Evolutionary conservation across 352 stramenopile genomes (phyloP).

Genomic region (Globisporangium emineosum): DNA sequence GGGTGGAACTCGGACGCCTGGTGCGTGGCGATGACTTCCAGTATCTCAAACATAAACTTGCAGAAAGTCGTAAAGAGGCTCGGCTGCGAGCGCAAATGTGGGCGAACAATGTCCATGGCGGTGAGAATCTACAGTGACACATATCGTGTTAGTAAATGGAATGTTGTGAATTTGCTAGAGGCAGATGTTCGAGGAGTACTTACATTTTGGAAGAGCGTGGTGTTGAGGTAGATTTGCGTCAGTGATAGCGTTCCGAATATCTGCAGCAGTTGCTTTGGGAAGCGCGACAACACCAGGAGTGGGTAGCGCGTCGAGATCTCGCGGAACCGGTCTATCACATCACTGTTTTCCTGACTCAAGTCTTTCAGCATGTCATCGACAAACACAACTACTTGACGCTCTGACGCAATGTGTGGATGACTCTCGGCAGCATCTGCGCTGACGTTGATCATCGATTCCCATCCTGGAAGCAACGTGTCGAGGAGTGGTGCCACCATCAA

Average conservation of each 20-base stretch:
- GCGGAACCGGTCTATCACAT: slow-evolving; percentile 59
- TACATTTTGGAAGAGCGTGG: slow-evolving; percentile 58
- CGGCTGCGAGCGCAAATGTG: slow-evolving; percentile 31
- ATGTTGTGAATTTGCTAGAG: not conserved
- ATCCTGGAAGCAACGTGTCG: slow-evolving; percentile 47
- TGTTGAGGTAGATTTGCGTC: slow-evolving; percentile 68
- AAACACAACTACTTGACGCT: slow-evolving; percentile 27
- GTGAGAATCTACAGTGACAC: slow-evolving; percentile 39
- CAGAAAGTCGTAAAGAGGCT: slow-evolving; percentile 33
- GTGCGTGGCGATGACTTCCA: slow-evolving; percentile 58
- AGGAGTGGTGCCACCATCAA: slow-evolving; percentile 41
- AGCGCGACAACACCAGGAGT: slow-evolving; percentile 49
- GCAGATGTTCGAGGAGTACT: slow-evolving; percentile 8
- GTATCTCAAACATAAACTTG: slow-evolving; percentile 64
- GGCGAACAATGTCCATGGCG: slow-evolving; percentile 55
- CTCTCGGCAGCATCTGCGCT: slow-evolving; percentile 13
- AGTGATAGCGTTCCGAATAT: slow-evolving; percentile 56
- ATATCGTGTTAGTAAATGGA: not conserved
- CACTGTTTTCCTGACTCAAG: slow-evolving; percentile 36
- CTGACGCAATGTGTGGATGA: slow-evolving; percentile 17
- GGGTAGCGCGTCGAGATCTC: slow-evolving; percentile 54
- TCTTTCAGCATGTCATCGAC: slow-evolving; percentile 51
- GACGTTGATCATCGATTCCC: slow-evolving; percentile 47
- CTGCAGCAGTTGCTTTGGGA: slow-evolving; percentile 48
- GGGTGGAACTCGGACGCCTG: slow-evolving; percentile 67